Base-by-base conservation (phyloP, 2,329 filamentous ascomycete species). In the Xylariaceae sp. region DNA sequence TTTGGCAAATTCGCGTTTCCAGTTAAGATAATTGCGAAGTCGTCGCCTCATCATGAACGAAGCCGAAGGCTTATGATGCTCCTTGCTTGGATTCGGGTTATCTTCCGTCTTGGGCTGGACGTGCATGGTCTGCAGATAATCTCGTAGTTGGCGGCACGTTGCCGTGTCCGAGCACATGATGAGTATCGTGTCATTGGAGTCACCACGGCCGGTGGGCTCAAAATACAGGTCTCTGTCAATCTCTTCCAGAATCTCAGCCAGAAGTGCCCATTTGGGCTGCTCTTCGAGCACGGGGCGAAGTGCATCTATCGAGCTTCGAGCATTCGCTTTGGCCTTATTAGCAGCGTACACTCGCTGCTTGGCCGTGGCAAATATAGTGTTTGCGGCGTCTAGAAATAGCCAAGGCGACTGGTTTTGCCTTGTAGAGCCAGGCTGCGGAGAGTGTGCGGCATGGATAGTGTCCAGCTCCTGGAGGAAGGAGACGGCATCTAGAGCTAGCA, bases 111-210 rank as follows among this genome's bases (percentile, higher is more conserved):
- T 73, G 37, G 79, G 72, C 38, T 76, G 78, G 18, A 89, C 74
- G 56, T 94, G 79, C 88, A 95, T 96, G 5, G 80, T 88, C 59
- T 94, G 85, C 14, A 98, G 67, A 58, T 90, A 97, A 59, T 97
- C 90, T 48, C 88, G 80, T 29, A 98, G 69, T 54, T 98, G 92
- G 11, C 84, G 77, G 56, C 87, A 94, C 7, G 88, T 94, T 40
- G 81, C 79, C 40, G 85, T 80, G 54, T 94, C 90, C 17, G 83
- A 83, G 57, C 90, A 97, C 92, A 98, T 97, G 59, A 98, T 87
- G 23, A 98, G 68, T 34, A 95, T 88, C 2, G 86, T 87, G n/a
- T 86, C 85, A 56, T 88, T 94, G 0, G 88, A 94, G 53, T 88
- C 86, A 59, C 92, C 88, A 40, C 77, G 73, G n/a, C 73, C 66